Conservation (phyloP, 345 rosid genomes). For the Citrus inodora region DNA sequence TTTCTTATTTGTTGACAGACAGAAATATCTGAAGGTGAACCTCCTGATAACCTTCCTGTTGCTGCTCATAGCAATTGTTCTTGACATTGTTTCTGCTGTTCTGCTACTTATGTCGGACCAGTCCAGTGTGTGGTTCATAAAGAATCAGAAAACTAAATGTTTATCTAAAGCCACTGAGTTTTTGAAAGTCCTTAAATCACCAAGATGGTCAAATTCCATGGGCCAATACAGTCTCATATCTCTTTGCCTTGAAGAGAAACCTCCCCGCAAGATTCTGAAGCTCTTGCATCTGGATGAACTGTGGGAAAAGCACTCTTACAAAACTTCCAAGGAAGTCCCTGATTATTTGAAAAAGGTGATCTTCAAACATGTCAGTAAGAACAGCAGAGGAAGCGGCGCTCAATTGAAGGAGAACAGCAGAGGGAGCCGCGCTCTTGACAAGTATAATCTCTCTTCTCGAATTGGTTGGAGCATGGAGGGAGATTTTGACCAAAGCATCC, state of each 20-base stretch:
- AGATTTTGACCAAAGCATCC: slow-evolving; percentile 11
- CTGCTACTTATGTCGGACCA: slow-evolving; percentile 5
- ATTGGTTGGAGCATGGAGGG: neutral
- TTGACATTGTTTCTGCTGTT: neutral
- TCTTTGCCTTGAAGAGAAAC: neutral
- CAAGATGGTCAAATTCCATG: slow-evolving; percentile 9
- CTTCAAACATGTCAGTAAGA: neutral
- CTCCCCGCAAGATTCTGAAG: neutral
- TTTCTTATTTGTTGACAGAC: neutral
- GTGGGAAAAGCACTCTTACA: neutral
- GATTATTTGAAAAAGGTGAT: neutral
- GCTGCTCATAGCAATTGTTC: neutral
- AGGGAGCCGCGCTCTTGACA: neutral
- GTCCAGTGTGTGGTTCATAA: neutral
- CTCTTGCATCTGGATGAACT: neutral
- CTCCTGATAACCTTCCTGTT: neutral
- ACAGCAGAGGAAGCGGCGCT: neutral
- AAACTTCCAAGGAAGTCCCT: neutral
- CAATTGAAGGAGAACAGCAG: neutral
- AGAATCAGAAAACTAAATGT: neutral
- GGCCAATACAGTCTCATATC: neutral
- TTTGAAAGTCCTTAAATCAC: neutral
- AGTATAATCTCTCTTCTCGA: neutral
- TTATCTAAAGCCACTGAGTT: neutral
- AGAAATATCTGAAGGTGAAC: neutral